Conservation (phyloP, 768 basidiomycete genomes). For the Xerocomus brunneocitrinus region DNA sequence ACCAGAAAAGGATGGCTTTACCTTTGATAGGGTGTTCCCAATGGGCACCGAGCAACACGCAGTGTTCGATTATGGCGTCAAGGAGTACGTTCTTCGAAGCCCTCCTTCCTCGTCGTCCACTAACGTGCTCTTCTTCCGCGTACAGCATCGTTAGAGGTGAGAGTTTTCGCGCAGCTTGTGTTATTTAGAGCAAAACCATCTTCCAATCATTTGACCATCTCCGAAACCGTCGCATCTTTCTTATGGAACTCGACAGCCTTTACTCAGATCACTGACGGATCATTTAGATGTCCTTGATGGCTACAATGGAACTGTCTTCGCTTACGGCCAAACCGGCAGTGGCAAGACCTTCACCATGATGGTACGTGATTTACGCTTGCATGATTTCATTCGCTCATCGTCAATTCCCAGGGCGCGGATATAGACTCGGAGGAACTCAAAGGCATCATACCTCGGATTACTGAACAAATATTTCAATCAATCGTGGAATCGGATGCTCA, state of each 20-base stretch:
- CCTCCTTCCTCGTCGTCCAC: constrained; percentile 8
- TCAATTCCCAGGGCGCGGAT: constrained; percentile 74
- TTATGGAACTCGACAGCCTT: background rate
- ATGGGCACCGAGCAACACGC: constrained; percentile 87
- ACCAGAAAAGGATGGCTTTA: constrained; percentile 96
- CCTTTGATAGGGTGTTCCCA: constrained; percentile 94
- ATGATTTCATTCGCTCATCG: constrained; percentile 7
- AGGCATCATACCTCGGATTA: constrained; percentile 97
- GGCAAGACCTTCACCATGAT: constrained; percentile 99
- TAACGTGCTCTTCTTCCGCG: constrained; percentile 12
- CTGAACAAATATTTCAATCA: constrained; percentile 97
- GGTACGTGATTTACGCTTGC: constrained; percentile 43
- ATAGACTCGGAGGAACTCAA: constrained; percentile 92
- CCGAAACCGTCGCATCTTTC: constrained; percentile 4
- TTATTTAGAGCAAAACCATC: background rate
- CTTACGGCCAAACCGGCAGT: constrained; percentile 95
- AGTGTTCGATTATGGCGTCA: constrained; percentile 98
- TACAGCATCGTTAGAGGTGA: constrained; percentile 84
- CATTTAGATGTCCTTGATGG: constrained; percentile 90
- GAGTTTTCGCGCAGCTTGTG: constrained; percentile 9
- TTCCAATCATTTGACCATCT: background rate
- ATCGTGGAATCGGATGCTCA: constrained; percentile 94
- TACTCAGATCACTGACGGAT: constrained; percentile 15
- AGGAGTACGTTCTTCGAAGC: constrained; percentile 61
- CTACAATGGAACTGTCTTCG: constrained; percentile 97